These are phyloP conservation scores for Populus hybrid DNA, from an alignment of 441 rosid genomes.

Conservation along the genomic window DNA sequence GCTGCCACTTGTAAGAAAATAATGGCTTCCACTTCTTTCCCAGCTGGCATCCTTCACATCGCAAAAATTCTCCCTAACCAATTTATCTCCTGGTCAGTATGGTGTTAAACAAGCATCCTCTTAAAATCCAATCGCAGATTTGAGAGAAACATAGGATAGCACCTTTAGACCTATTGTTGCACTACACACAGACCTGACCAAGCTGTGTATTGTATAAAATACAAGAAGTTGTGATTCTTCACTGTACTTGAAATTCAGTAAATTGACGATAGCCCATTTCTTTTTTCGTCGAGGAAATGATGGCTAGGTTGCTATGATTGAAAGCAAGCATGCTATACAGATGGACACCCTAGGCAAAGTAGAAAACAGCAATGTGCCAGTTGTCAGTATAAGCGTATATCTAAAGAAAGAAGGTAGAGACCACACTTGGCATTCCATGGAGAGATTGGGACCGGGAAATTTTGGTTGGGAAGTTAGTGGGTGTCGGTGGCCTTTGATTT, in stretches of 20 bases:
- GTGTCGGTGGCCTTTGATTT: slow-evolving; percentile 8
- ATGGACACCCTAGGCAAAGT: neutral
- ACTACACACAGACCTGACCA: too few relatives aligned
- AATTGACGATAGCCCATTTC: neutral
- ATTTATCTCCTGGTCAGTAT: too few relatives aligned
- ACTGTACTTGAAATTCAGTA: neutral
- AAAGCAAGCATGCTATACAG: slow-evolving; percentile 16
- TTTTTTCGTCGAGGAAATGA: neutral
- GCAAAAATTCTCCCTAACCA: too few relatives aligned
- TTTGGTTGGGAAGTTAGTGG: slow-evolving; percentile 28
- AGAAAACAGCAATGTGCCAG: slow-evolving; percentile 16
- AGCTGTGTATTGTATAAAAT: neutral
- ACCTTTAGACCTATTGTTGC: neutral
- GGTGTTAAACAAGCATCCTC: too few relatives aligned
- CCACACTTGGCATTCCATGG: slow-evolving; percentile 18
- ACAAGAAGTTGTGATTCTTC: neutral
- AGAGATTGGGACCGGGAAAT: neutral
- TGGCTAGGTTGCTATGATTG: slow-evolving; percentile 7
- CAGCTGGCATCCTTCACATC: neutral
- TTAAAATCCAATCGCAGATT: too few relatives aligned
- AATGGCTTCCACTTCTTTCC: neutral
- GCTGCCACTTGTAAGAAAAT: neutral
- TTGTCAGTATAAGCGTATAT: slow-evolving; percentile 22
- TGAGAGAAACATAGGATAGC: too few relatives aligned
- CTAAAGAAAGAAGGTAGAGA: slow-evolving; percentile 8